Conservation (phyloP, 2,329 filamentous ascomycete species). For the Ophiosphaerella korrae region DNA sequence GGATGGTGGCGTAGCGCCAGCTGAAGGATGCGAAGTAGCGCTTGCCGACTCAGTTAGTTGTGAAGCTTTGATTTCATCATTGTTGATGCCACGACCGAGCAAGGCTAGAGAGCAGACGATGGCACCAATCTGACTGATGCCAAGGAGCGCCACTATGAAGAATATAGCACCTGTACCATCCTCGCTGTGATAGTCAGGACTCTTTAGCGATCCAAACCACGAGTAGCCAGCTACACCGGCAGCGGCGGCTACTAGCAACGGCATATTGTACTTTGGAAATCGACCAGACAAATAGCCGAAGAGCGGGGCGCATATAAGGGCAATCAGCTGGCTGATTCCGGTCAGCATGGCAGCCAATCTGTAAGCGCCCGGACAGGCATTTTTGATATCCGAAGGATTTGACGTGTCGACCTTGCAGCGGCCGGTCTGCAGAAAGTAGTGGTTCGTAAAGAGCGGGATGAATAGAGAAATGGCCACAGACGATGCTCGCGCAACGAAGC, state of each 20-base stretch:
- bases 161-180: conserved; percentile 74
- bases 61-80: conserved; percentile 40
- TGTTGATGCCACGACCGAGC: conserved; percentile 78
- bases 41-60: conserved; percentile 12
- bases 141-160: conserved; percentile 77
- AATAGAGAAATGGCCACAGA: conserved; percentile 95
- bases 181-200: conserved; percentile 73
- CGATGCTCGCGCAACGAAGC: conserved; percentile 91
- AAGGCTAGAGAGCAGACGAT: conserved; percentile 96
- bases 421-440: conserved; percentile 81
- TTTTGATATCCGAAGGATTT: conserved; percentile 69
- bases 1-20: conserved; percentile 40
- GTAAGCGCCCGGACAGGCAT: conserved; percentile 84
- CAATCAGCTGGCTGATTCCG: conserved; percentile 85
- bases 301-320: conserved; percentile 80
- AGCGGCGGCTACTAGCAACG: conserved; percentile 72
- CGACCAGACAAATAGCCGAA: conserved; percentile 86
- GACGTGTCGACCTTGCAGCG: conserved; percentile 66
- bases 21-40: conserved; percentile 34
- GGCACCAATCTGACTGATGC: conserved; percentile 91
- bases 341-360: conserved; percentile 85
- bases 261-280: conserved; percentile 68
- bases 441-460: conserved; percentile 89
- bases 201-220: conserved; percentile 74
- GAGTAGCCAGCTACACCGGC: conserved; percentile 80